phyloP scores from a whole-genome alignment of 2,329 filamentous ascomycete genomes.

The Hymenoscyphus infarciens region DNA sequence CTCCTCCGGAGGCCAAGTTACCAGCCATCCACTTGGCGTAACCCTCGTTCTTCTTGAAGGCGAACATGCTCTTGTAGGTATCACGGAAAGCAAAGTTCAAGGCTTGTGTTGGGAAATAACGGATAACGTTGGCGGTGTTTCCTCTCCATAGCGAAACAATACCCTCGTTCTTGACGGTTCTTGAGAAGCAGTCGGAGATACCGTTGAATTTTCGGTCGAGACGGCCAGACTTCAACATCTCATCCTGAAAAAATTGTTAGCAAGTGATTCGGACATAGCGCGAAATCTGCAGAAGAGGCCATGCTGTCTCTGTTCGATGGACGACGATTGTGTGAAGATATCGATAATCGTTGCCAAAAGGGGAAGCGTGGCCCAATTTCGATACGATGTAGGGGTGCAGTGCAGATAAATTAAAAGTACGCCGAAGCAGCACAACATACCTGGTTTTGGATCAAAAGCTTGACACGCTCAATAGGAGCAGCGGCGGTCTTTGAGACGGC shows the following conservation, averaged over 20 bases:
- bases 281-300: neutral
- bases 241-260: slow-evolving; percentile 65
- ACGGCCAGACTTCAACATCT: slow-evolving; percentile 99
- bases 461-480: slow-evolving; percentile 99
- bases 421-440: slow-evolving; percentile 52
- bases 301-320: neutral
- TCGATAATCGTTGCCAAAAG: neutral
- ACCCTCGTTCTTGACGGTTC: slow-evolving; percentile 89
- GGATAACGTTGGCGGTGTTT: slow-evolving; percentile 99
- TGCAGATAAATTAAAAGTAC: neutral
- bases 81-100: slow-evolving; percentile 99
- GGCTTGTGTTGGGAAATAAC: slow-evolving; percentile 99
- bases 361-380: slow-evolving; percentile 22
- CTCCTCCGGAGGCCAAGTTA: slow-evolving; percentile 99
- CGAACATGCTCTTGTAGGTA: slow-evolving; percentile 99
- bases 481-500: slow-evolving; percentile 99
- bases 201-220: slow-evolving; percentile 95
- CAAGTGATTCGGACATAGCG: neutral
- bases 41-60: slow-evolving; percentile 99
- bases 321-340: neutral
- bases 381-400: slow-evolving; percentile 14
- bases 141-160: slow-evolving; percentile 95
- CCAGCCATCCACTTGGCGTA: slow-evolving; percentile 99
- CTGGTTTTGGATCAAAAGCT: slow-evolving; percentile 99
- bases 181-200: slow-evolving; percentile 92